Evolutionary conservation across 371 early-diverging fungal genomes (phyloP).

Genomic region (Syncephalastrum racemosum): DNA sequence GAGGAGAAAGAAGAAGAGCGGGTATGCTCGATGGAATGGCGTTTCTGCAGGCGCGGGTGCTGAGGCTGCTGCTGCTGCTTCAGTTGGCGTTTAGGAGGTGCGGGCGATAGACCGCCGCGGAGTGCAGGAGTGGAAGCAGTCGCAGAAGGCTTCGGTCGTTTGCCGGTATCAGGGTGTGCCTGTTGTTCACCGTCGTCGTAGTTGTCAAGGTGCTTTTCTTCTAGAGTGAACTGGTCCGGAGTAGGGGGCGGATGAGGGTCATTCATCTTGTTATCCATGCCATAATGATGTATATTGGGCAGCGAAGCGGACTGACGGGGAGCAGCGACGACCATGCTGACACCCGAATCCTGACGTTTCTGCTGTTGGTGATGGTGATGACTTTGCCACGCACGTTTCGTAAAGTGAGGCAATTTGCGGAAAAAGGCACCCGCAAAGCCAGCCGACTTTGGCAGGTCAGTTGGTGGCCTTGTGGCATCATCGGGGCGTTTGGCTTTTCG

Average conservation of each 20-base stretch:
- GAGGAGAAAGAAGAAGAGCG: too few species aligned
- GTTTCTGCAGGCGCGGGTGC: too few species aligned
- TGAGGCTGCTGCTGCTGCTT: too few species aligned
- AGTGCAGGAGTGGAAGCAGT: conserved; percentile 9
- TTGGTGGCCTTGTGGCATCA: conserved; percentile 12
- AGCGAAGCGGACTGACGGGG: conserved; percentile 43
- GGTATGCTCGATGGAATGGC: too few species aligned
- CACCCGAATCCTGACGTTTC: conserved; percentile 17
- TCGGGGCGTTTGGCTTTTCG: conserved; percentile 30
- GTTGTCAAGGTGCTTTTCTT: too few species aligned
- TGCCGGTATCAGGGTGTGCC: too few species aligned
- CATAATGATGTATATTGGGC: conserved; percentile 30
- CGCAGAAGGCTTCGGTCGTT: conserved; percentile 10
- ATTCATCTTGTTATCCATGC: too few species aligned
- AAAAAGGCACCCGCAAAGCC: conserved; percentile 34
- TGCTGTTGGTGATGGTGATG: conserved; percentile 5
- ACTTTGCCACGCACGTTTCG: conserved; percentile 19
- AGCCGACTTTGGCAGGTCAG: conserved; percentile 8
- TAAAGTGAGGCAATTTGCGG: conserved; percentile 30
- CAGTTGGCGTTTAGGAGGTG: too few species aligned
- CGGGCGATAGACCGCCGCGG: not conserved
- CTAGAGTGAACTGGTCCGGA: too few species aligned
- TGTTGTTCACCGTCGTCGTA: too few species aligned
- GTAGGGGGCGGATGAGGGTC: too few species aligned
- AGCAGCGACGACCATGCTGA: conserved; percentile 14